phyloP scores from a whole-genome alignment of 371 early-diverging fungal genomes.

The Chytridiales sp. region DNA sequence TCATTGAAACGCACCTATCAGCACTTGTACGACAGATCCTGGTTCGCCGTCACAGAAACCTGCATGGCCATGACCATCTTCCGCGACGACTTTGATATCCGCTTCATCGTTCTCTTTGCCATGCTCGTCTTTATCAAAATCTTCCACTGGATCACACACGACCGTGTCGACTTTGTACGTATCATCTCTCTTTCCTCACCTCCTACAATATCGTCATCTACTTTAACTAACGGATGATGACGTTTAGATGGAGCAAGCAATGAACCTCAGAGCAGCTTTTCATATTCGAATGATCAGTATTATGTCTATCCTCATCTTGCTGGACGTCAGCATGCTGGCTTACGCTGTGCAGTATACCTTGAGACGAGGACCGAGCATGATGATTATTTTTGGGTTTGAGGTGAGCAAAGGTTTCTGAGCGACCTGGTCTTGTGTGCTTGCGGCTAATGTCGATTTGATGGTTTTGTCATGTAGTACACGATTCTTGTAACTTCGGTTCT shows the following conservation, averaged over 20 bases:
- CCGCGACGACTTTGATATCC: constrained; percentile 88
- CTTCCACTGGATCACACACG: constrained; percentile 94
- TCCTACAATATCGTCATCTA: not conserved
- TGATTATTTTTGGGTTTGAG: constrained; percentile 96
- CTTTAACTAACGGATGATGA: not conserved
- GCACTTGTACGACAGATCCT: constrained; percentile 92
- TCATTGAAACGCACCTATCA: no score
- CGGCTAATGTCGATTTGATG: no score
- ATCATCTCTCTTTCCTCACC: not conserved
- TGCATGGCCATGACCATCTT: constrained; percentile 95
- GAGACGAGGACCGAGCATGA: constrained; percentile 74
- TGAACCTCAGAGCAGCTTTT: constrained; percentile 59
- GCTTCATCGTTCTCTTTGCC: constrained; percentile 78
- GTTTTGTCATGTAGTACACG: constrained; percentile 64
- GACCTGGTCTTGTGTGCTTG: not conserved
- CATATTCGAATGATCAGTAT: constrained; percentile 68
- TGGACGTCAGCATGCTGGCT: constrained; percentile 68
- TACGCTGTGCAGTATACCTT: constrained; percentile 67
- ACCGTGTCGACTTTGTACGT: constrained; percentile 90
- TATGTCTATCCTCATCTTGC: constrained; percentile 59
- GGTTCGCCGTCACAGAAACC: constrained; percentile 95
- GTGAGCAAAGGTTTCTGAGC: constrained; percentile 43
- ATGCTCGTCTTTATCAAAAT: constrained; percentile 84
- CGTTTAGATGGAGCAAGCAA: constrained; percentile 84
- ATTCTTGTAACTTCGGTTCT: constrained; percentile 73